These are phyloP conservation scores for Clarireedia monteithiana DNA, from an alignment of 2,329 filamentous ascomycete species.

Conservation along the genomic window DNA sequence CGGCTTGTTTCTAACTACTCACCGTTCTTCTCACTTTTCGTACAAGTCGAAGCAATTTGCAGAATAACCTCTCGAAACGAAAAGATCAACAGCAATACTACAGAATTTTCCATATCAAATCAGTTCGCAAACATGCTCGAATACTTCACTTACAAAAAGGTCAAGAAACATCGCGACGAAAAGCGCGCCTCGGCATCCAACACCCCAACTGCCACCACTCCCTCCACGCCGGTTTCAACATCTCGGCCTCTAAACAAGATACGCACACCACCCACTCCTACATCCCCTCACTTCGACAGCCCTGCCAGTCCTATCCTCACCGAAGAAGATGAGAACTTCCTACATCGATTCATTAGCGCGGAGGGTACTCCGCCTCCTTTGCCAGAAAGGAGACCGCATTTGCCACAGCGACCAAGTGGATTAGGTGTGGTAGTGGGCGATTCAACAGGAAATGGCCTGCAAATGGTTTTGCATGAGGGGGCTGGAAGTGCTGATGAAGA, in stretches of 20 bases:
- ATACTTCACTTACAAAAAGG: conserved; percentile 55
- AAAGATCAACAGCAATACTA: not conserved
- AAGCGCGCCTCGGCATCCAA: conserved; percentile 2
- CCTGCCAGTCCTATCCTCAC: conserved; percentile 39
- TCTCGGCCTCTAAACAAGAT: conserved; percentile 6
- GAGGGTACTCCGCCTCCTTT: conserved; percentile 44
- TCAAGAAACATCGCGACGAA: conserved; percentile 50
- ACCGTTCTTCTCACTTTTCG: too few species aligned
- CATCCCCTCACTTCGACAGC: conserved; percentile 13
- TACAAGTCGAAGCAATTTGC: too few species aligned
- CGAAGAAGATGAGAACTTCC: conserved; percentile 50
- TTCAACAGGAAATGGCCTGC: conserved; percentile 18
- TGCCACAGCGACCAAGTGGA: conserved; percentile 2
- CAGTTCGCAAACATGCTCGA: conserved; percentile 45
- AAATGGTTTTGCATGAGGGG: conserved; percentile 39
- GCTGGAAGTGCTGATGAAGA: conserved; percentile 29
- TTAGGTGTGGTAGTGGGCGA: conserved; percentile 15
- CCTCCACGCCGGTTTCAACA: not conserved
- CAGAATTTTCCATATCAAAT: not conserved
- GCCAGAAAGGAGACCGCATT: conserved; percentile 30
- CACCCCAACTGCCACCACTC: not conserved
- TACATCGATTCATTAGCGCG: conserved; percentile 45
- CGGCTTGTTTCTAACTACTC: too few species aligned
- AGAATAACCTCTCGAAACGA: not conserved
- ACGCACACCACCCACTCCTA: conserved; percentile 19